Percentiles rank a stretch among this genome's conserved stretches.
These are phyloP conservation scores for Phytophthora macrochlamydospora DNA, from an alignment of 352 stramenopile genomes.

Conservation along the genomic window DNA sequence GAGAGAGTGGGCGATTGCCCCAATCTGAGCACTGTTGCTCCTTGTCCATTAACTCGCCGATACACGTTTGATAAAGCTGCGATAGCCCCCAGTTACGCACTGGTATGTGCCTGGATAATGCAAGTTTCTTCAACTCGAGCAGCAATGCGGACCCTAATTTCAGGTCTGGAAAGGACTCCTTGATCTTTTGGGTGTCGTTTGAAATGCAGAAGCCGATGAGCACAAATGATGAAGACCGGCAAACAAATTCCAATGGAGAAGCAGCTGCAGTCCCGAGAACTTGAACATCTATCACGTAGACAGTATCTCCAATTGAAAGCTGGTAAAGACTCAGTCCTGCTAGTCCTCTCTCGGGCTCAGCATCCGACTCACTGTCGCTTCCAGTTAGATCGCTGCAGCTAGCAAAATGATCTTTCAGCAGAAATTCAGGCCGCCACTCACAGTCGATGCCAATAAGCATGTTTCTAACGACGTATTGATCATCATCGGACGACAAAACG, in stretches of 20 bases:
- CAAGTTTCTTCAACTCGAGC: slow-evolving; percentile 61
- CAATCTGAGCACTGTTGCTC: slow-evolving; percentile 74
- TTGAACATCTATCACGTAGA: slow-evolving; percentile 71
- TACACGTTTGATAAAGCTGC: slow-evolving; percentile 42
- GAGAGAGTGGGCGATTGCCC: slow-evolving; percentile 45
- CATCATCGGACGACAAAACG: background rate
- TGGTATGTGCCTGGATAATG: slow-evolving; percentile 50
- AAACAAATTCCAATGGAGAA: slow-evolving; percentile 46
- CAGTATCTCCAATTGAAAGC: slow-evolving; percentile 40
- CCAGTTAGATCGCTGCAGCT: slow-evolving; percentile 3
- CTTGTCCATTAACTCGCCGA: slow-evolving; percentile 55
- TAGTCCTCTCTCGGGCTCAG: slow-evolving; percentile 17
- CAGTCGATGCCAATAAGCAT: slow-evolving; percentile 64
- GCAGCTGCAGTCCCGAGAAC: slow-evolving; percentile 41
- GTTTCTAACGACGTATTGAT: slow-evolving; percentile 14
- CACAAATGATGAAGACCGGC: slow-evolving; percentile 35
- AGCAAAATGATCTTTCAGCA: slow-evolving; percentile 20
- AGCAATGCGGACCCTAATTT: slow-evolving; percentile 18
- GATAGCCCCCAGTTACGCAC: slow-evolving; percentile 61
- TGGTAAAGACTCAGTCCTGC: slow-evolving; percentile 60
- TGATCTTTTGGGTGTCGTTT: slow-evolving; percentile 53
- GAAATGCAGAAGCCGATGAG: slow-evolving; percentile 64
- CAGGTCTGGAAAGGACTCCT: slow-evolving; percentile 55
- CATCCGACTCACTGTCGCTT: background rate
- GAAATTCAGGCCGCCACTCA: slow-evolving; percentile 65